A percentile compares a stretch with the other conserved stretches of the same genome.
Conservation (phyloP, 2,329 filamentous ascomycete genomes). For the Ceratocystis ficicola region DNA sequence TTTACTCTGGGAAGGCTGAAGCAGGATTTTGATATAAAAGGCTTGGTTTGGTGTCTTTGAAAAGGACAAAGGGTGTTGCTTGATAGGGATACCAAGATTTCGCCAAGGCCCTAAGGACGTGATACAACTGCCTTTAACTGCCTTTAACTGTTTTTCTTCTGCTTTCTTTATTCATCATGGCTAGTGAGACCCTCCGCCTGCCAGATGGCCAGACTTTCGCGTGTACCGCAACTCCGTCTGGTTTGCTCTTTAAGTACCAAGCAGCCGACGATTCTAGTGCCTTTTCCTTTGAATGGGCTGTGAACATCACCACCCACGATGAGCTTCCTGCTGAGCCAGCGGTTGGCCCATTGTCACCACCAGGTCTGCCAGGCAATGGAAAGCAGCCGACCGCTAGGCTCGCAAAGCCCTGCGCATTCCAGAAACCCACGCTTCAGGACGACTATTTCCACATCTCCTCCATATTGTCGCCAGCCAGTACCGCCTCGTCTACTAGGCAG, state of each 20-base stretch:
- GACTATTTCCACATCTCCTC: conserved; percentile 87
- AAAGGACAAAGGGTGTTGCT: neutral
- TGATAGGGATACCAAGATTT: no score
- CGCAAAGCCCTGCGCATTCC: conserved; percentile 37
- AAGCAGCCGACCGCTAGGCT: neutral
- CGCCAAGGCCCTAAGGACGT: no score
- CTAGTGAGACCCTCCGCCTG: conserved; percentile 46
- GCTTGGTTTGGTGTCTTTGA: neutral
- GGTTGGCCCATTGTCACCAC: neutral
- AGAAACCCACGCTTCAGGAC: conserved; percentile 58
- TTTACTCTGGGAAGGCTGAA: neutral
- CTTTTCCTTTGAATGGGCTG: conserved; percentile 80
- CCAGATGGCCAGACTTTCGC: conserved; percentile 79
- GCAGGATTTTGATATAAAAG: conserved; percentile 2
- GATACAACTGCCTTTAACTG: neutral
- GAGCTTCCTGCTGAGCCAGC: conserved; percentile 18
- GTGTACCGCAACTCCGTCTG: conserved; percentile 79
- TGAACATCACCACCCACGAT: conserved; percentile 64
- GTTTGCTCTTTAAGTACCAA: conserved; percentile 76
- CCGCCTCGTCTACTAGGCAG: conserved; percentile 74
- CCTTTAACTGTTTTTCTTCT: neutral
- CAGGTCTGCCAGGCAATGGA: neutral
- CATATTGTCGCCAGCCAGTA: conserved; percentile 69
- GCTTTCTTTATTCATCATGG: neutral
- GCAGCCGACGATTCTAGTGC: conserved; percentile 57